Conservation (phyloP, 1,284 basidiomycete genomes). For the Vanrija pseudolonga region DNA sequence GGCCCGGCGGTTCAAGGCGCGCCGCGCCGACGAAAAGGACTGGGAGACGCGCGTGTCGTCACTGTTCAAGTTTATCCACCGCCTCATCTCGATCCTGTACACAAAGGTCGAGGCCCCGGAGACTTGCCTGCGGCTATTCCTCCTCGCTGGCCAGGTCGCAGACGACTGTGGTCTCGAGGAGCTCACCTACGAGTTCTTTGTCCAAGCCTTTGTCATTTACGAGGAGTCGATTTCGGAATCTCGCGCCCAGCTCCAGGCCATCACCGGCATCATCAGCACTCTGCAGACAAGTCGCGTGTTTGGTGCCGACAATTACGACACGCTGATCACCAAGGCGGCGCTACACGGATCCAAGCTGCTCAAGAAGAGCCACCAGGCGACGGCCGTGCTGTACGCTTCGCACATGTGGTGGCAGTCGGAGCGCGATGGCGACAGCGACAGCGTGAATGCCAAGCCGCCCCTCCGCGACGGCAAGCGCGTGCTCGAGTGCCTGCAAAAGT, state of each 20-base stretch:
- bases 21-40: slow-evolving; percentile 62
- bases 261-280: slow-evolving; percentile 84
- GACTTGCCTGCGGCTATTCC: slow-evolving; percentile 83
- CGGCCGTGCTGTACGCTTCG: slow-evolving; percentile 86
- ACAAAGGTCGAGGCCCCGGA: slow-evolving; percentile 86
- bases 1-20: slow-evolving; percentile 77
- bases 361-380: slow-evolving; percentile 95
- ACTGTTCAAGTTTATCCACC: slow-evolving; percentile 87
- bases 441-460: slow-evolving; percentile 57
- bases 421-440: slow-evolving; percentile 53
- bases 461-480: slow-evolving; percentile 92
- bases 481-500: slow-evolving; percentile 90
- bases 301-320: slow-evolving; percentile 87
- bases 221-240: slow-evolving; percentile 92
- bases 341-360: slow-evolving; percentile 86
- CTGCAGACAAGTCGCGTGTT: slow-evolving; percentile 80
- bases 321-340: slow-evolving; percentile 90
- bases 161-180: slow-evolving; percentile 92
- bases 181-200: slow-evolving; percentile 90
- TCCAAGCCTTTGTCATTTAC: slow-evolving; percentile 91
- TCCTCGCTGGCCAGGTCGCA: slow-evolving; percentile 87
- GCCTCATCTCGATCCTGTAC: slow-evolving; percentile 83
- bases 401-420: slow-evolving; percentile 94
- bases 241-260: slow-evolving; percentile 85
- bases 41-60: slow-evolving; percentile 76